Evolutionary conservation across 257 asterid species (phyloP), one percentile per base, ranked within the genome.

Genomic region (Scutellaria barbata): DNA sequence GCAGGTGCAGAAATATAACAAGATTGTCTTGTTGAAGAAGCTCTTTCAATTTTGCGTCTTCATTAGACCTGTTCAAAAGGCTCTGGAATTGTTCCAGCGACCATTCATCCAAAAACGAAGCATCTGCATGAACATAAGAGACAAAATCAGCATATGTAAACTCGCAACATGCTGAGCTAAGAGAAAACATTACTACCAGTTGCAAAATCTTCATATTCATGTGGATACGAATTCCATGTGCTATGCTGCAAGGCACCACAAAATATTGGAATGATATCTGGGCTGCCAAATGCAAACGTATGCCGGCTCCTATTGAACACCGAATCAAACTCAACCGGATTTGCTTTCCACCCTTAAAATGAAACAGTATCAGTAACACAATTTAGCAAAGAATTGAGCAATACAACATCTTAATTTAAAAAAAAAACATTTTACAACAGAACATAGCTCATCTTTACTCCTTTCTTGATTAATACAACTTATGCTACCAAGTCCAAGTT

Each of bases 61-160:
- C 77, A 4, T 82, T 76, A 53, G 99, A 94, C 76, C 86, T 85
- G 86, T 94, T 91, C 82, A 94, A 67, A 68, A 94, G 96, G 85
- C 72, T 83, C 82, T 82, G 83, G 45, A 91, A 92, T 73, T 94
- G 98, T 77, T 92, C 96, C 18, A 88, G 78, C 51, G 99, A 91
- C 99, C 99, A 94, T 81, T 94, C 96, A 76, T 94, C 99, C 89
- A 94, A 79, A 84, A 94, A 91, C 1, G 98, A 94, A 47, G 98
- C 98, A 89, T 94, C 98, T 94, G 89, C 83, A 85, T 78, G 67
- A 70, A 83, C 76, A 85, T 81, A 42, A 43, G 55, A 66, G 0
- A 74, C 10, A 72, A 58, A 51, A 39, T 67, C 69, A 56, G 68
- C 51, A 83, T 43, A 45, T 64, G 59, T 39, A 42, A 80, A 75